phyloP scores from a whole-genome alignment of 495 filamentous ascomycete genomes.

The Hypoxylon perforatum region DNA sequence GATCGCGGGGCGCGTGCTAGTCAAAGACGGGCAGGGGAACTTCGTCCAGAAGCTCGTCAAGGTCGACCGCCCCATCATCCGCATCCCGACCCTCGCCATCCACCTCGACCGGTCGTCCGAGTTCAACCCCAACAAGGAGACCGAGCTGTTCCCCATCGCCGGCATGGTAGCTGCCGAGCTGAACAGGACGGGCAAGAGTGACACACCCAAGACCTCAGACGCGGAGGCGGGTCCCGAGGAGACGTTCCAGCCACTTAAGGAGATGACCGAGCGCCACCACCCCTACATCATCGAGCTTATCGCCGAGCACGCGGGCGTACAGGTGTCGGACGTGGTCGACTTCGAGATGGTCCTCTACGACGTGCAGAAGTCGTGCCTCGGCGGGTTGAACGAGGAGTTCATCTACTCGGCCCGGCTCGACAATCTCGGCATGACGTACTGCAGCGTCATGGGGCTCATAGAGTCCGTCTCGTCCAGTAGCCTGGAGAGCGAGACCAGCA shows the following conservation, averaged over 20 bases:
- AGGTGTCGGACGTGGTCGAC: constrained; percentile 79
- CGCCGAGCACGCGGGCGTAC: constrained; percentile 78
- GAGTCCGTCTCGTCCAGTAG: constrained; percentile 67
- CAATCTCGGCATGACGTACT: constrained; percentile 95
- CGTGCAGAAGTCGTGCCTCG: constrained; percentile 87
- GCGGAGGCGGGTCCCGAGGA: constrained; percentile 54
- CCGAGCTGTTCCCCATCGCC: constrained; percentile 91
- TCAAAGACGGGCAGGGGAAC: constrained; percentile 75
- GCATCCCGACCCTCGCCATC: constrained; percentile 92
- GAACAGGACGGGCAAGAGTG: constrained; percentile 70
- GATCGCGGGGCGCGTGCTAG: constrained; percentile 88
- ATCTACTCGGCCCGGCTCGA: constrained; percentile 94
- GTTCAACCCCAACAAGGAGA: constrained; percentile 96
- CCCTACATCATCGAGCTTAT: constrained; percentile 85
- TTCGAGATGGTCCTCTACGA: constrained; percentile 98
- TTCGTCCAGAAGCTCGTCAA: constrained; percentile 89
- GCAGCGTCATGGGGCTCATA: constrained; percentile 82
- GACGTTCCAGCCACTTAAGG: constrained; percentile 76
- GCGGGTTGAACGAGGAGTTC: constrained; percentile 91
- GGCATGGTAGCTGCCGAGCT: constrained; percentile 88
- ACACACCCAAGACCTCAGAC: constrained; percentile 45
- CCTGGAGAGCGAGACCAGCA: constrained; percentile 80
- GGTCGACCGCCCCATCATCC: constrained; percentile 87
- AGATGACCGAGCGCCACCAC: constrained; percentile 86
- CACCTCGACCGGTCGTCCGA: constrained; percentile 86